Evolutionary conservation across 805 yeast species (phyloP).

Genomic region (Suhomyces vadensis): DNA sequence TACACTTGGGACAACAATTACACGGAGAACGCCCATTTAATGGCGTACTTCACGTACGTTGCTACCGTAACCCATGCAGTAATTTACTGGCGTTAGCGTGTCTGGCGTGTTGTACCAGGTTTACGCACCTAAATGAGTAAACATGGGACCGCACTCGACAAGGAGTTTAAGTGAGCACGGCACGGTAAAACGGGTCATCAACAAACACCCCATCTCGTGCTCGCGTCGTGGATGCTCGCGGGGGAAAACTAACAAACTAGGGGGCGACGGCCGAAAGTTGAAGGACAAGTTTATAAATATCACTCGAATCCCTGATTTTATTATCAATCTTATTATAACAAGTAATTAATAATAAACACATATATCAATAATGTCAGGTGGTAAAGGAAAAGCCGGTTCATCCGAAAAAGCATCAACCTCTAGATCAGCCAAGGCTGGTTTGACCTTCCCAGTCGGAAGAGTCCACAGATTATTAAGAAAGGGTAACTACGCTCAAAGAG

Average conservation of each 20-base stretch:
- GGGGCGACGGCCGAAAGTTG: slow-evolving; percentile 2
- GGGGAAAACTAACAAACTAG: neutral
- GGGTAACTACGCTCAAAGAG: slow-evolving; percentile 54
- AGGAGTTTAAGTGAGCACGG: slow-evolving; percentile 4
- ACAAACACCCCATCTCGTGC: slow-evolving; percentile 4
- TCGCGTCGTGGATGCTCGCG: slow-evolving; percentile 1
- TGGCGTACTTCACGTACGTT: neutral
- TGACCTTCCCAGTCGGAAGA: slow-evolving; percentile 53
- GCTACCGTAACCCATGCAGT: slow-evolving; percentile 1
- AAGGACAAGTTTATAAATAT: slow-evolving; percentile 4
- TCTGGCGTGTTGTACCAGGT: slow-evolving; percentile 1
- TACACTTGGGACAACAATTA: slow-evolving; percentile 1
- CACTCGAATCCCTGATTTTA: slow-evolving; percentile 2
- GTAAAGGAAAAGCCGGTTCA: slow-evolving; percentile 44
- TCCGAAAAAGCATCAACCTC: slow-evolving; percentile 50
- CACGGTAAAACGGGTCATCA: neutral
- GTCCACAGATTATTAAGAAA: slow-evolving; percentile 52
- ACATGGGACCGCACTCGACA: slow-evolving; percentile 1
- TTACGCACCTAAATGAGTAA: slow-evolving; percentile 8
- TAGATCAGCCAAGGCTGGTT: slow-evolving; percentile 51
- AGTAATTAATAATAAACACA: slow-evolving; percentile 3
- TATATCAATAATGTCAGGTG: slow-evolving; percentile 17
- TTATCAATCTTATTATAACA: neutral
- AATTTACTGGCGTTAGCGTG: slow-evolving; percentile 2
- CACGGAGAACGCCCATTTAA: neutral